Conservation (phyloP, 1,284 basidiomycete species). For the Trichosporon sp. region DNA sequence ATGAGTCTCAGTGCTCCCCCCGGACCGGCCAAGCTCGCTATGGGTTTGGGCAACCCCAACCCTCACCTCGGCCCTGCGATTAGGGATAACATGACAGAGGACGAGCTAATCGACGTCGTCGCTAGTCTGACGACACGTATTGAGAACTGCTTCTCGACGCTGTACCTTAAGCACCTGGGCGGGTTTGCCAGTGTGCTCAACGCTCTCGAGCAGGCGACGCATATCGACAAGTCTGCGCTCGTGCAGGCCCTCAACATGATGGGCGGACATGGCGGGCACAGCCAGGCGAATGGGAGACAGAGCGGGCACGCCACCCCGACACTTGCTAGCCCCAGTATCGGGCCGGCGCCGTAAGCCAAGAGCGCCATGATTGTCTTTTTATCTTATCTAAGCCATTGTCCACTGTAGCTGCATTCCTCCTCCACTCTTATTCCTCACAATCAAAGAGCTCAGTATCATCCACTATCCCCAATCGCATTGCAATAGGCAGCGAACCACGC, state of each 20-base stretch:
- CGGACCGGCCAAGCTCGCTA: background rate
- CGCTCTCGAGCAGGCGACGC: constrained; percentile 44
- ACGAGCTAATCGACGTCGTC: constrained; percentile 67
- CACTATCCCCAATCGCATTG: no score
- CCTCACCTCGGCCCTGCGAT: constrained; percentile 61
- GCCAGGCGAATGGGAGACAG: background rate
- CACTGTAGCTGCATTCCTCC: no score
- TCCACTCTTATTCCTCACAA: no score
- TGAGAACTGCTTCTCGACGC: constrained; percentile 67
- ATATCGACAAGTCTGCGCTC: constrained; percentile 33
- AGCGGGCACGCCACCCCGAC: background rate
- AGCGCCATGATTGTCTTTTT: no score
- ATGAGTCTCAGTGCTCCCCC: constrained; percentile 2
- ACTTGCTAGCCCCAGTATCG: background rate
- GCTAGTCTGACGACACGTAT: constrained; percentile 70
- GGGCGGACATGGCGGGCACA: constrained; percentile 20
- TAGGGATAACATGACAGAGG: constrained; percentile 65
- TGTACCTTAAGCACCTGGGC: constrained; percentile 51
- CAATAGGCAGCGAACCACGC: no score
- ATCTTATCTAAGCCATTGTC: no score
- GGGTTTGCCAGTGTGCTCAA: constrained; percentile 45
- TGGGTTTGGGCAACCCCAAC: constrained; percentile 7
- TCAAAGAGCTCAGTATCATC: no score
- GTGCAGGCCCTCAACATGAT: constrained; percentile 39
- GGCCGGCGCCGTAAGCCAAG: no score